These are phyloP conservation scores for Hanseniaspora jakobsenii DNA, from an alignment of 805 yeast species.

Conservation along the genomic window DNA sequence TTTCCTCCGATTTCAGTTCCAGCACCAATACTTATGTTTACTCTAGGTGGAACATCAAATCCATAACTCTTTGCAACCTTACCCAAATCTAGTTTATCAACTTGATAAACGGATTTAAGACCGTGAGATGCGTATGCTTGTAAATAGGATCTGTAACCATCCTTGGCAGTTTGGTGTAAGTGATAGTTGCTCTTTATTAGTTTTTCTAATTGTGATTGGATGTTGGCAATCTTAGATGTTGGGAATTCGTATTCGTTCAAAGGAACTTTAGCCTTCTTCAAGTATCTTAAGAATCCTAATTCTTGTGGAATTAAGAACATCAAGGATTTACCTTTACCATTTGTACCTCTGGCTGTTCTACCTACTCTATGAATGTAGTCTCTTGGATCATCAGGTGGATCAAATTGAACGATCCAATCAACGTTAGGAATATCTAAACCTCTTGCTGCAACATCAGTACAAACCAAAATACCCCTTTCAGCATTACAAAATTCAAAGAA, in stretches of 20 bases:
- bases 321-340: slow-evolving; percentile 82
- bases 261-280: slow-evolving; percentile 95
- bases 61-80: slow-evolving; percentile 96
- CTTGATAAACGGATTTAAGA: slow-evolving; percentile 88
- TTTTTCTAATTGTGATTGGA: slow-evolving; percentile 85
- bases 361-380: slow-evolving; percentile 98
- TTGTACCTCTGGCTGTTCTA: slow-evolving; percentile 90
- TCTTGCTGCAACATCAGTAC: slow-evolving; percentile 99
- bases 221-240: slow-evolving; percentile 83
- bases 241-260: slow-evolving; percentile 96
- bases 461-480: slow-evolving; percentile 78
- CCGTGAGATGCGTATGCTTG: slow-evolving; percentile 98
- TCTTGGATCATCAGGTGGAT: slow-evolving; percentile 99
- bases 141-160: slow-evolving; percentile 89
- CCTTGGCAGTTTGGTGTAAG: slow-evolving; percentile 91
- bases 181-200: slow-evolving; percentile 83
- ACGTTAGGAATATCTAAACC: slow-evolving; percentile 97
- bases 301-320: slow-evolving; percentile 94
- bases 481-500: slow-evolving; percentile 98
- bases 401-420: slow-evolving; percentile 98
- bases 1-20: slow-evolving; percentile 37
- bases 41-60: slow-evolving; percentile 90
- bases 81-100: slow-evolving; percentile 83
- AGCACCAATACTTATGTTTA: slow-evolving; percentile 88
- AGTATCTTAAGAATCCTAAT: slow-evolving; percentile 84